Evolutionary conservation across 75 land plant genomes (phyloP).

Genomic region (Larix kaempferi): DNA sequence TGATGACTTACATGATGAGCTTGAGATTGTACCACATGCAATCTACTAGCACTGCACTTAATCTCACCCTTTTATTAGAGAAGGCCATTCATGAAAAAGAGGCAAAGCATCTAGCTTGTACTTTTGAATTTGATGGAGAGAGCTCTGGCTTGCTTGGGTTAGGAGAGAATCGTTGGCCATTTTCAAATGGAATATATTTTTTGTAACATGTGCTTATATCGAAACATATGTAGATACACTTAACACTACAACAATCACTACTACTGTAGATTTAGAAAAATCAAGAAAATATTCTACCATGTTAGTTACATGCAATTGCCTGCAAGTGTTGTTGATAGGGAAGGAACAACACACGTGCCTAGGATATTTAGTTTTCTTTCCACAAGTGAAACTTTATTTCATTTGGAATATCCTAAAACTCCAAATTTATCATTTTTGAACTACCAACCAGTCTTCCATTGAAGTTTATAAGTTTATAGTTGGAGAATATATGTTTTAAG

Average conservation of each 20-base stretch:
- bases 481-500: too few species aligned
- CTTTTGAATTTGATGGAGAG: constrained; percentile 99
- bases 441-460: too few species aligned
- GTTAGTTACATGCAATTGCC: constrained; percentile 98
- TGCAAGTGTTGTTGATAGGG: constrained; percentile 97
- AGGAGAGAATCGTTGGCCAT: constrained; percentile 97
- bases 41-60: constrained; percentile 55
- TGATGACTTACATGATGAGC: constrained; percentile 69
- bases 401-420: too few species aligned
- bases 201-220: constrained; percentile 97
- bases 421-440: too few species aligned
- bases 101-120: constrained; percentile 75
- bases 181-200: constrained; percentile 87
- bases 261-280: constrained; percentile 87
- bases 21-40: constrained; percentile 47
- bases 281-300: constrained; percentile 91
- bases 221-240: constrained; percentile 93
- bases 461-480: too few species aligned
- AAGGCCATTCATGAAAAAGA: constrained; percentile 78
- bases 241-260: constrained; percentile 88
- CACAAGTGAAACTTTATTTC: too few species aligned
- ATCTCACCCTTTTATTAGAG: constrained; percentile 73
- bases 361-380: constrained; percentile 91
- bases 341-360: constrained; percentile 98
- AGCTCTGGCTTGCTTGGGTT: constrained; percentile 98